Evolutionary conservation across 108 stramenopile genomes (phyloP).

Genomic region (Skeletonema grethae): DNA sequence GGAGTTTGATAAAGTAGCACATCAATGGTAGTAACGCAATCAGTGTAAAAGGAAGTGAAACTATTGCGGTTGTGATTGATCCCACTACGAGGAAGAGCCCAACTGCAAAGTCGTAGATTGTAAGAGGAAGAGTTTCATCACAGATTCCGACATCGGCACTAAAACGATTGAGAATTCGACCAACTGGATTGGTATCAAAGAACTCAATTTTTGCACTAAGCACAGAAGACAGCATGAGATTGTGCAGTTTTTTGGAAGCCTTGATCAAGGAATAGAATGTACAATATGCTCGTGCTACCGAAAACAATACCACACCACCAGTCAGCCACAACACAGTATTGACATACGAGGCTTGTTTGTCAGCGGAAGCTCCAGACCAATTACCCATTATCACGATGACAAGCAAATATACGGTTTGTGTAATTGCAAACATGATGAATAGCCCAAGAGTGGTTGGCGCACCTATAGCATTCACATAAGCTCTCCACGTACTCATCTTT

Average conservation of each 20-base stretch:
- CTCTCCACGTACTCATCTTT: slow-evolving; percentile 50
- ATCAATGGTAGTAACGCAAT: slow-evolving; percentile 24
- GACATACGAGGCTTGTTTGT: slow-evolving; percentile 52
- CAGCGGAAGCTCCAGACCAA: slow-evolving; percentile 67
- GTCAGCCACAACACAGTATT: slow-evolving; percentile 55
- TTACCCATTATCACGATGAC: slow-evolving; percentile 61
- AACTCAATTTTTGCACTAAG: slow-evolving; percentile 84
- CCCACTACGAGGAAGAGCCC: background rate
- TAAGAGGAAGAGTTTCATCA: slow-evolving; percentile 18
- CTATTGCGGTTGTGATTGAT: slow-evolving; percentile 20
- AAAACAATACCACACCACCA: slow-evolving; percentile 48
- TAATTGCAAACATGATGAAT: slow-evolving; percentile 45
- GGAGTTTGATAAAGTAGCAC: slow-evolving; percentile 15
- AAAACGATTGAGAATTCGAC: slow-evolving; percentile 83
- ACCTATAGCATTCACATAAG: slow-evolving; percentile 59
- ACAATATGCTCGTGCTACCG: slow-evolving; percentile 51
- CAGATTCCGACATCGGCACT: slow-evolving; percentile 26
- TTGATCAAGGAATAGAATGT: slow-evolving; percentile 57
- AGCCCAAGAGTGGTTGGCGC: slow-evolving; percentile 30
- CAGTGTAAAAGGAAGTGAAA: slow-evolving; percentile 21
- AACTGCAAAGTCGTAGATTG: slow-evolving; percentile 21
- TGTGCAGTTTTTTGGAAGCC: slow-evolving; percentile 77
- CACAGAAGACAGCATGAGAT: slow-evolving; percentile 75
- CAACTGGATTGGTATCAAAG: slow-evolving; percentile 90
- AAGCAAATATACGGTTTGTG: slow-evolving; percentile 64